Evolutionary conservation across 495 filamentous ascomycete species (phyloP), one percentile per base, ranked within the genome.

Genomic region (Aspergillus indologenus): DNA sequence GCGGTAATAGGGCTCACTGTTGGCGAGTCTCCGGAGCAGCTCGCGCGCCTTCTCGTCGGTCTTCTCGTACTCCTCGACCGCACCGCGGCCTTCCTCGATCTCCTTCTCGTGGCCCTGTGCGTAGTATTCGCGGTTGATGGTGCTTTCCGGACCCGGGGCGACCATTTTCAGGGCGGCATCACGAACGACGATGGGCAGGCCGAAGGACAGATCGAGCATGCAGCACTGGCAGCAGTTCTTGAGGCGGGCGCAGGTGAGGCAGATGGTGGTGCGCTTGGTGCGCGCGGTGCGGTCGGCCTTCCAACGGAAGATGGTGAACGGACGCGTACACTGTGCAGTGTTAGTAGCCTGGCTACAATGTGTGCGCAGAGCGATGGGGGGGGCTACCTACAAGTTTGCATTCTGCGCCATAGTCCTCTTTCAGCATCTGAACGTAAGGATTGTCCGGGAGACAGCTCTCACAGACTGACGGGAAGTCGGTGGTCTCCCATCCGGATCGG

Each of bases 201-300:
- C 94, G 71, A 96, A 98, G 19, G 88, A 90, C 57, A 98, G 77
- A 82, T 98, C 94, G 50, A 97, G 86, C 91, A 98, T 97, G 78
- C 94, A 98, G 74, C 89, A 96, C 76, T 98, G 94, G 71, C 94
- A 98, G 78, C 94, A 95, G 79, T 97, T 97, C 78, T 96, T 95
- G 59, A 96, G 80, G 21, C 92, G 89, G 14, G 91, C 91, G 76
- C 92, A 97, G 8, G 92, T 96, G n/a, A 97, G 83, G 72, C 92
- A 97, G 68, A 97, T 92, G 62, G 87, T 91, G 45, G 91, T 95
- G 49, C 87, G 86, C 75, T 92, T 92, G 70, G 90, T 88, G 58
- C 91, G 89, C 19, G 90, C 84, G 1, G 90, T 92, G 31, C 92
- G 89, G 71, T 95, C 91, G 58, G 83, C 90, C 77, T 92, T 90